Base-by-base conservation (phyloP, 2,329 filamentous ascomycete genomes). In the Clonostachys rosea region DNA sequence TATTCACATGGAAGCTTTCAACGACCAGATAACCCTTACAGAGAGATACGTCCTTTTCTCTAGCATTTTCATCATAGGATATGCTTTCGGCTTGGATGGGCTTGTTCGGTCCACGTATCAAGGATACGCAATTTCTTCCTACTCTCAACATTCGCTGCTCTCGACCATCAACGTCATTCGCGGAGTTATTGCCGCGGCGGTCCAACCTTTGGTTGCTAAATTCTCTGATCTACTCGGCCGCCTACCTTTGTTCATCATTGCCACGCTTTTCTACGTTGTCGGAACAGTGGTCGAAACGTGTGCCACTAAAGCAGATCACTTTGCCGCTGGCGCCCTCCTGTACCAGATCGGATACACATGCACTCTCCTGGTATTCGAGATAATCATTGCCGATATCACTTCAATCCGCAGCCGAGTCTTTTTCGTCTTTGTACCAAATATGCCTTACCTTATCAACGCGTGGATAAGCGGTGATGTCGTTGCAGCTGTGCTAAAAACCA, bases 291-390 rank as follows among this genome's bases (percentile, higher is more conserved):
- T 86, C 44, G 78, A 86, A 61, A 69, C 81, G 9, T 61, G 65
- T 3, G 65, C 78, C 1, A 65, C 59, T 40, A 68, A 69, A 44
- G 66, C 84, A 8, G 58, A 72, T 36, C 63, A 69, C 1, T 86
- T 83, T 49, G 70, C 72, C 16, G 79, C 72, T 4, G 83, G 82
- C 20, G 76, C 77, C 34, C 69, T 84, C 37, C 59, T 84, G 34
- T 84, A 84, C 60, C 80, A 76, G 68, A 69, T 86, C 40, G 83
- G 83, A 43, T 86, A 83, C 57, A 86, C 83, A 10, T 72, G 72
- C 53, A 68, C 84, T 24, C 68, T 83, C 16, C 65, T 86, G 11
- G 69, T 86, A 2, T 70, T 85, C 18, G 81, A 86, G 60, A 78
- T 86, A 54, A 74, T 87, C 50, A 68, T 86, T 42, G 82, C 74